Evolutionary conservation across 2,329 filamentous ascomycete species (phyloP), one percentile per base, ranked within the genome.

Genomic region (Cladorrhinum sp.): DNA sequence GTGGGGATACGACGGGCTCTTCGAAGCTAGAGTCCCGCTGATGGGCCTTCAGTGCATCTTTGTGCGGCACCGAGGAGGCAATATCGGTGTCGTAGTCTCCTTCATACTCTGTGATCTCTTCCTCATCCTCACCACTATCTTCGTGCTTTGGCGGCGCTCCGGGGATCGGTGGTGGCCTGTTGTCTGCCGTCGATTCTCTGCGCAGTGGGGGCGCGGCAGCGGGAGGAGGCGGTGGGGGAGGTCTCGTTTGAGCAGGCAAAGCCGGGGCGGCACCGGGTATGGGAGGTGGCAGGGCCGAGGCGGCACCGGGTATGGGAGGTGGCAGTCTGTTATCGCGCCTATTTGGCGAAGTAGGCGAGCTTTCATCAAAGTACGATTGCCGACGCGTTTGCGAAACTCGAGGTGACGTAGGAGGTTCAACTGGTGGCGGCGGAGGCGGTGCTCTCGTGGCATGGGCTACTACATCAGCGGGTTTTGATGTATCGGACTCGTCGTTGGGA

Each of bases 81-180:
- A 98, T 98, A 72, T 98, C 95, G 6, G 95, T 98, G 68, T 98
- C 95, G 72, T 98, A 98, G 71, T 98, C 95, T 6, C 93, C 95
- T 72, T 99, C 95, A 70, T 98, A 98, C 71, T 97, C 93, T 0
- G 92, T 96, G 32, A 92, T 83, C 69, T 96, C 92, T 61, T 90
- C 91, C 61, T 89, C 88, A 23, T 86, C 87, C 24, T 86, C 87
- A 13, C 88, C 87, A 23, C 77, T 82, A 62, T 78, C 78, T 60
- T 77, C 74, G 9, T 70, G 66, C 13, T 74, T 74, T 62, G 80
- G 70, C 23, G 68, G 22, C n/a, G 49, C 49, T 8, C 70, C 58
- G 76, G 59, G 67, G 10, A 75, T 75, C 63, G 80, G 71, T 20
- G 68, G 55, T 16, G 59, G 54, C 10, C 70, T 58, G 77, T 78